Evolutionary conservation across 176 grass and related monocot species (phyloP), one percentile per base, ranked within the genome.

Genomic region (Luzula sylvatica): DNA sequence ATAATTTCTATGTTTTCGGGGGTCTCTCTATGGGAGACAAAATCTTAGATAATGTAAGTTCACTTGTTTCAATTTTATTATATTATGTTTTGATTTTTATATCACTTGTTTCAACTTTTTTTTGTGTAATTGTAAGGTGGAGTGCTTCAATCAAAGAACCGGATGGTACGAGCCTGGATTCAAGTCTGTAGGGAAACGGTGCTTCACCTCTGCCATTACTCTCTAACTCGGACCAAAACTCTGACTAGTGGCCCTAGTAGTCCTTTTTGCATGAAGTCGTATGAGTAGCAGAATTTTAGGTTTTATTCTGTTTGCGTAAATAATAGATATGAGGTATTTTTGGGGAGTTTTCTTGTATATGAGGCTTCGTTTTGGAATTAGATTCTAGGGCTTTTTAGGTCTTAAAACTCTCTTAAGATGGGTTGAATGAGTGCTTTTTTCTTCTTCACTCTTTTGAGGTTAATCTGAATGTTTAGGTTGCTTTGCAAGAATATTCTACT

Each of bases 201-300:
- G 48, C 58, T 95, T 82, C 20, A 57, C 79, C 32, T 85, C 76
- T 28, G 84, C 80, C 35, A 26, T 79, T 58, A 50, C 46, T 3
- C 4, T 79, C 16, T 88, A 67, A 69, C 5, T 29, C 57, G 35
- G 52, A 28, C 3, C 11, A 25, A 9, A 8, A 45, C n/a, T 65
- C 23, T 64, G 39, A 53, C 56, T 70, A 24, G 13, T 14, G 25
- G 11, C 26, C 39, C 16, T 22, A 35, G 8, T 35, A 35, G 30
- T 35, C 1, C 9, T 35, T 9, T 35, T 35, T 35, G 5, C 9
- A 9, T 35, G 30, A 35, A 35, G 5, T 9, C 7, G 30, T 35
- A 4, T 9, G 30, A 35, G 7, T 35, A 35, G 30, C 30, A 7
- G 30, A 35, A 35, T 9, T 35, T 35, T 35, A 35, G 30, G 5